Evolutionary conservation across 2,329 filamentous ascomycete genomes (phyloP).

Genomic region (Ceratocystis smalleyi): DNA sequence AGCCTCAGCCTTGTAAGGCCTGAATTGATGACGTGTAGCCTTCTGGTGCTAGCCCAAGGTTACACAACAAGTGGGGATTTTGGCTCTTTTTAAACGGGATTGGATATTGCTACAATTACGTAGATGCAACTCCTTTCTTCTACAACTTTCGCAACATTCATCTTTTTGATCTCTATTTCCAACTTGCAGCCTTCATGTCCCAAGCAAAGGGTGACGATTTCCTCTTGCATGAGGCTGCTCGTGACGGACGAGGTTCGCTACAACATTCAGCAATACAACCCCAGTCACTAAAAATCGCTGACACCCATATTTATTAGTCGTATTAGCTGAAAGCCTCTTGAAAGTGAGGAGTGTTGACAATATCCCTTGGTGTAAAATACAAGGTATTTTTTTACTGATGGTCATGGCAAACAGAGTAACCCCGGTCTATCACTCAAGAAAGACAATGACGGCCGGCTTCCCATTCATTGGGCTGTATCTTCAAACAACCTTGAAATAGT

Average conservation of each 20-base stretch:
- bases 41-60: background rate
- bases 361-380: background rate
- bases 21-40: background rate
- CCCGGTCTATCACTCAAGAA: conserved; percentile 55
- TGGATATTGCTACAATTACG: too few species aligned
- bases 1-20: background rate
- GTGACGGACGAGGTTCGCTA: conserved; percentile 63
- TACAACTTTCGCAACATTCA: background rate
- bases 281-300: background rate
- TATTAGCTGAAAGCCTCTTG: conserved; percentile 6
- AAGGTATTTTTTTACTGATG: background rate
- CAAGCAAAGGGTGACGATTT: conserved; percentile 42
- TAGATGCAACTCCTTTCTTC: too few species aligned
- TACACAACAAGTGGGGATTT: background rate
- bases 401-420: conserved; percentile 42
- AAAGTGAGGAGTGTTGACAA: conserved; percentile 5
- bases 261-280: background rate
- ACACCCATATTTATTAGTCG: background rate
- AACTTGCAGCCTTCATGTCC: background rate
- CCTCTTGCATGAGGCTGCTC: conserved; percentile 71
- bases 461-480: conserved; percentile 87
- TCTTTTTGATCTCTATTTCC: background rate
- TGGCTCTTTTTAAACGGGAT: too few species aligned
- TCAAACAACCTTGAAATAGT: conserved; percentile 66
- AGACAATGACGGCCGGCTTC: conserved; percentile 77